Base-by-base conservation (phyloP, 2,329 filamentous ascomycete genomes). In the Stenocarpella maydis region DNA sequence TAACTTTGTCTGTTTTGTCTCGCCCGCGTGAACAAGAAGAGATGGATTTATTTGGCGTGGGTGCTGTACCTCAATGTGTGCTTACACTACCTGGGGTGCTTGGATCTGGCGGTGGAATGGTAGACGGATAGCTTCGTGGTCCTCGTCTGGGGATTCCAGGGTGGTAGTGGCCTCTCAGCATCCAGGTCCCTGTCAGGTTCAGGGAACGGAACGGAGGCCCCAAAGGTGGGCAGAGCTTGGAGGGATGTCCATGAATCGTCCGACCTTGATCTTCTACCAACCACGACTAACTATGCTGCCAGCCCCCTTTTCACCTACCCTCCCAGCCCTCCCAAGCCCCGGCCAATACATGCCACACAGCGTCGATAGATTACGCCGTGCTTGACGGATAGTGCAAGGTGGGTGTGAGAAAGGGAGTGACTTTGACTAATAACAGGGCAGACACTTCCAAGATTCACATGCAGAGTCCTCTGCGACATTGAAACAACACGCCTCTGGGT, bases 321-420 rank as follows among this genome's bases (percentile, higher is more conserved):
- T 28, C 58, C 28, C 28, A 26, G 24, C 19, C 19, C 26, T 45
- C 9, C 41, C 41, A 34, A 34, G 41, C 12, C 52, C 58, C 58
- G 26, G 43, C 19, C 41, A 47, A 47, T 61, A 61, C 58, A 61
- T 47, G 19, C 26, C 41, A 21, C 19, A 28, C 58, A 34, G 12
- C 54, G 17, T 4, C 41, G 41, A 60, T 47, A 47, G 58, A 61
- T 61, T 47, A 21, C 58, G 58, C 41, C 58, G 58, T 47, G 58
- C 47, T 61, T 61, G 41, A 61, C 14, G 41, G 58, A 61, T 41
- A 47, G 19, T 34, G 19, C 26, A 55, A 26, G 39, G 24, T 14
- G 50, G 26, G 49, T 15, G 37, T 24, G 24, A 9, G 24, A 31
- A 41, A 34, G 10, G 19, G 58, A 34, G 58, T 47, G 41, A 61